Evolutionary conservation across 257 asterid genomes (phyloP).

Genomic region (Haberlea rhodopensis): DNA sequence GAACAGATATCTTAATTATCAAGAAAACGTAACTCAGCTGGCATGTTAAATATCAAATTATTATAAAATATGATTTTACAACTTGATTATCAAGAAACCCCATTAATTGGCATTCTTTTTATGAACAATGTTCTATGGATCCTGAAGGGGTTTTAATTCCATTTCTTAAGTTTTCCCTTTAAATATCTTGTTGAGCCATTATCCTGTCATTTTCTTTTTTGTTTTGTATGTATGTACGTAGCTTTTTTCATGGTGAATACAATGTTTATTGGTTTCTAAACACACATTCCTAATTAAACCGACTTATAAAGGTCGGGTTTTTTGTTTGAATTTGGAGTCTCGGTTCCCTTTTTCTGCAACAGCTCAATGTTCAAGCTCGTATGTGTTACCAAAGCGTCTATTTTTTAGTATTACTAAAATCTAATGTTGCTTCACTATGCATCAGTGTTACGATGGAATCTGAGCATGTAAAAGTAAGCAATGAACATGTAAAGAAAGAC

Average conservation of each 20-base stretch:
- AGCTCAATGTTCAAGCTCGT: not conserved
- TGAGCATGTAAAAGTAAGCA: conserved; percentile 28
- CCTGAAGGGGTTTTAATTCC: too few relatives aligned
- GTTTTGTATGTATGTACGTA: too few relatives aligned
- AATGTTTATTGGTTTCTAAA: not conserved
- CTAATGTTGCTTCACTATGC: not conserved
- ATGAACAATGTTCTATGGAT: too few relatives aligned
- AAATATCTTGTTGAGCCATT: too few relatives aligned
- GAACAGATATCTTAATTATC: not conserved
- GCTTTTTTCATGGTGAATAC: not conserved
- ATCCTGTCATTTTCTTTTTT: too few relatives aligned
- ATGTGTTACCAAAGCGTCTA: not conserved
- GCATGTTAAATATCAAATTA: too few relatives aligned
- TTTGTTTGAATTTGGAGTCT: not conserved
- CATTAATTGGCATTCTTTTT: too few relatives aligned
- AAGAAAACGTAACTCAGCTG: too few relatives aligned
- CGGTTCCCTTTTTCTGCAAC: not conserved
- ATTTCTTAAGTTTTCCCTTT: too few relatives aligned
- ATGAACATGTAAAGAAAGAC: conserved; percentile 12
- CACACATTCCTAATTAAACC: not conserved
- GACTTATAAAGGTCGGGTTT: not conserved
- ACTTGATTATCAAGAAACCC: too few relatives aligned
- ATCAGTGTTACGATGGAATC: conserved; percentile 37
- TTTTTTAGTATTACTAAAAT: conserved; percentile 1
- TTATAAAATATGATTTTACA: too few relatives aligned